Evolutionary conservation across 148 eudicot species (phyloP).

Genomic region (Polygonum maritimum): DNA sequence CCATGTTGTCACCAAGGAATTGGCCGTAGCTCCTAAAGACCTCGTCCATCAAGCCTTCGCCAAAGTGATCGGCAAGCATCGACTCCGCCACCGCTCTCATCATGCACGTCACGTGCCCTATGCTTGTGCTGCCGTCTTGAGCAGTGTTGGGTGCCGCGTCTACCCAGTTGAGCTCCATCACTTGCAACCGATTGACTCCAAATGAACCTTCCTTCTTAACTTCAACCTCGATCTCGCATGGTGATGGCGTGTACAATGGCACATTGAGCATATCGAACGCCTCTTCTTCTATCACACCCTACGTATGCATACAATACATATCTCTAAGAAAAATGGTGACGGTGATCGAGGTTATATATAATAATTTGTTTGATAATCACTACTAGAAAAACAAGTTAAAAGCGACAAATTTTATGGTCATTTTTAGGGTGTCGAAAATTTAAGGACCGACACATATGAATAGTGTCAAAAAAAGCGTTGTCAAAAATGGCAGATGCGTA

Average conservation of each 20-base stretch:
- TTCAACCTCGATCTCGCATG: slow-evolving; percentile 25
- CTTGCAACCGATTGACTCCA: slow-evolving; percentile 19
- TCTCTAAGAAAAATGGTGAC: too few species aligned
- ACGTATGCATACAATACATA: too few species aligned
- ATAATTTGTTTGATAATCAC: too few species aligned
- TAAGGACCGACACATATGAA: too few species aligned
- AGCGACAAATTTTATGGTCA: too few species aligned
- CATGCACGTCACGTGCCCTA: slow-evolving; percentile 23
- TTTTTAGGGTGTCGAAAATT: too few species aligned
- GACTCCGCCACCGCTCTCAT: slow-evolving; percentile 49
- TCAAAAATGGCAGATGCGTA: too few species aligned
- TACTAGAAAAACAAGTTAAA: too few species aligned
- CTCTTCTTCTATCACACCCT: slow-evolving; percentile 52
- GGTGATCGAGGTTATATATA: not conserved
- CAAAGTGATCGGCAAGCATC: slow-evolving; percentile 40
- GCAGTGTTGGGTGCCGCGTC: not conserved
- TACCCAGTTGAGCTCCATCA: slow-evolving; percentile 29
- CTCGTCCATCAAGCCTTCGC: slow-evolving; percentile 25
- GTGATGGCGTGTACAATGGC: slow-evolving; percentile 43
- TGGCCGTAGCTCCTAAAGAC: slow-evolving; percentile 22
- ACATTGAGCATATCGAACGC: slow-evolving; percentile 36
- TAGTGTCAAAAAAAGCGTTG: too few species aligned
- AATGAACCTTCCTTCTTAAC: slow-evolving; percentile 44
- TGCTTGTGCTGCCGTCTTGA: not conserved
- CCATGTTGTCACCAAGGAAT: slow-evolving; percentile 17